Evolutionary conservation across 2,329 filamentous ascomycete genomes (phyloP), one percentile per base, ranked within the genome.

Genomic region (Xylariaceae sp.): DNA sequence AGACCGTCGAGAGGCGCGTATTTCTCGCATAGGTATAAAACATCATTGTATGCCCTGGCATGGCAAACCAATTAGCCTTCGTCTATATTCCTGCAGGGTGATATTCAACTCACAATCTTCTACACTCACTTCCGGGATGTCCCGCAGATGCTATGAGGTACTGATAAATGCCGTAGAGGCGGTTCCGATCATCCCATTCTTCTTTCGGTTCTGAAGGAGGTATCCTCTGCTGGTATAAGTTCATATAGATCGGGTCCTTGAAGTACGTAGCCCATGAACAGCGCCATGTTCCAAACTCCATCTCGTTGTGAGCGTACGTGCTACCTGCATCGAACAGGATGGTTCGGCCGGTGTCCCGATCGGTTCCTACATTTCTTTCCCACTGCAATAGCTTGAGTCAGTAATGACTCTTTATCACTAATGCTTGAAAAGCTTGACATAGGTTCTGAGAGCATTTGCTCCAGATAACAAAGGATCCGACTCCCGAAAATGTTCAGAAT

Each of bases 1-100:
- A 68, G 55, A 18, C 45, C 56, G 1, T 63, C 60, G 18, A 62
- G 46, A 2, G 66, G 66, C 10, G 58, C 64, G 44, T 70, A 70
- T 49, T 66, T 70, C 48, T 70, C 64, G 36, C 62, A 63, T 5
- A 70, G 62, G 51, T 62, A 69, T 5, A 64, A 57, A 59, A 71
- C 68, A 45, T 71, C 62, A 42, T 70, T 67, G 49, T 69, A 68
- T 11, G 63, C 66, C 47, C 65, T 68, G 12, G 11, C 33, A 43
- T 7, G 18, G 19, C 9, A 39, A n/a, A 5, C 14, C 3, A 19
- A 19, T 40, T 11, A 40, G 14, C 39, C 11, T 18, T 17, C 32
- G 22, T 14, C 30, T 22, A 30, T 6, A 12, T 12, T 36, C 12
- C 15, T 27, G 4, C 12, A 41, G 17, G 17, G 5, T 41, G 2